Conservation (phyloP, 352 stramenopile genomes). For the Stephanocyclus meneghinianus region DNA sequence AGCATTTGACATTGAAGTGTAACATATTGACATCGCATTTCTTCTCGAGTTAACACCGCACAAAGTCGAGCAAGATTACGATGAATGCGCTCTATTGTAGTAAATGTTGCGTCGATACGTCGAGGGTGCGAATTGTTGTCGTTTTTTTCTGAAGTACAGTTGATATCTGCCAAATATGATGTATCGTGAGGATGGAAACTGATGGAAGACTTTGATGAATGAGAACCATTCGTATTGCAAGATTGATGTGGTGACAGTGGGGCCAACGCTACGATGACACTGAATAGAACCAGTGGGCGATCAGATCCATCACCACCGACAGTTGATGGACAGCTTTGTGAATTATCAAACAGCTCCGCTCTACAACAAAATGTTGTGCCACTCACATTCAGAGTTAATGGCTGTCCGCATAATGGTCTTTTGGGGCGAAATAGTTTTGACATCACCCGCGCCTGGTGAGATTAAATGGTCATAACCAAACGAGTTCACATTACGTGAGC, state of each 20-base stretch:
- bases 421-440: conserved; percentile 81
- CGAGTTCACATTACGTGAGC: no score
- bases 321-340: conserved; percentile 20
- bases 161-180: not conserved
- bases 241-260: conserved; percentile 23
- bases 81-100: conserved; percentile 63
- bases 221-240: not conserved
- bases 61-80: conserved; percentile 71
- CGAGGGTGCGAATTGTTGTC: not conserved
- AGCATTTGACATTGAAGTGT: conserved; percentile 63
- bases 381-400: conserved; percentile 73
- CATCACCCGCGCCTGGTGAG: conserved; percentile 49
- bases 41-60: conserved; percentile 71
- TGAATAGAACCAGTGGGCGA: conserved; percentile 71
- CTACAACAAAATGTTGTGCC: conserved; percentile 79
- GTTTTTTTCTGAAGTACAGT: not conserved
- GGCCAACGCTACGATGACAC: conserved; percentile 72
- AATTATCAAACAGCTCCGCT: conserved; percentile 69
- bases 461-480: no score
- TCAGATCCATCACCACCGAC: conserved; percentile 5
- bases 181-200: not conserved
- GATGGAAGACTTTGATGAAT: not conserved
- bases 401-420: conserved; percentile 69
- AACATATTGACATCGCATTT: conserved; percentile 74
- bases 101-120: conserved; percentile 31